phyloP scores from a whole-genome alignment of 805 yeast species.

The Ogataea neopini region DNA sequence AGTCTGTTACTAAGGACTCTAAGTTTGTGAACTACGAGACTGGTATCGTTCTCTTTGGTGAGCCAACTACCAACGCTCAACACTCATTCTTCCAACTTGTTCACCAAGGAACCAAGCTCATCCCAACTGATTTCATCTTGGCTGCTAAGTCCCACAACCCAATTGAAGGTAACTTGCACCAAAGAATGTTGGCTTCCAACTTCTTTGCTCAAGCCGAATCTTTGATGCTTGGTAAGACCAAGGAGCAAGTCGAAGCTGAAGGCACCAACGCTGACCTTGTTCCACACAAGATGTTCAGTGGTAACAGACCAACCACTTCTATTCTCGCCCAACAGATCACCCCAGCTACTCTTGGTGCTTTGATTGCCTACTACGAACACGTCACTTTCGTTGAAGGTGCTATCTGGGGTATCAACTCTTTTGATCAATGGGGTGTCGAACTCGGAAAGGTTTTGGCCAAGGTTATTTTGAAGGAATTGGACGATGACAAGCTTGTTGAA shows the following conservation, averaged over 20 bases:
- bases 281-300: conserved; percentile 95
- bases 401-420: conserved; percentile 98
- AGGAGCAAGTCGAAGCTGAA: conserved; percentile 79
- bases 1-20: conserved; percentile 91
- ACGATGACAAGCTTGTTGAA: conserved; percentile 52
- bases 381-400: conserved; percentile 98
- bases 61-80: conserved; percentile 98
- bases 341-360: conserved; percentile 93
- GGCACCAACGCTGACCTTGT: conserved; percentile 80
- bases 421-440: conserved; percentile 99
- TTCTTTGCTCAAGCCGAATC: conserved; percentile 99
- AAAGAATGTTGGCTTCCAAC: conserved; percentile 97
- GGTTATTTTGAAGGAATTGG: conserved; percentile 88
- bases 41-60: conserved; percentile 94
- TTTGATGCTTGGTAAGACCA: conserved; percentile 91
- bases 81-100: conserved; percentile 99
- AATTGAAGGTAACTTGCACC: conserved; percentile 90
- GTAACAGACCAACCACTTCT: conserved; percentile 99
- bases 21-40: conserved; percentile 92
- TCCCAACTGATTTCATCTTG: conserved; percentile 94
- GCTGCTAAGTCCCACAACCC: conserved; percentile 99
- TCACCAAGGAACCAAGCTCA: conserved; percentile 97
- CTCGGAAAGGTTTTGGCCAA: conserved; percentile 97
- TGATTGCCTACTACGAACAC: conserved; percentile 98
- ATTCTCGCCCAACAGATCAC: conserved; percentile 94